A percentile compares a stretch with the other conserved stretches of the same genome.
Conservation (phyloP, 371 early-diverging fungal genomes). For the Smittium culicis region DNA sequence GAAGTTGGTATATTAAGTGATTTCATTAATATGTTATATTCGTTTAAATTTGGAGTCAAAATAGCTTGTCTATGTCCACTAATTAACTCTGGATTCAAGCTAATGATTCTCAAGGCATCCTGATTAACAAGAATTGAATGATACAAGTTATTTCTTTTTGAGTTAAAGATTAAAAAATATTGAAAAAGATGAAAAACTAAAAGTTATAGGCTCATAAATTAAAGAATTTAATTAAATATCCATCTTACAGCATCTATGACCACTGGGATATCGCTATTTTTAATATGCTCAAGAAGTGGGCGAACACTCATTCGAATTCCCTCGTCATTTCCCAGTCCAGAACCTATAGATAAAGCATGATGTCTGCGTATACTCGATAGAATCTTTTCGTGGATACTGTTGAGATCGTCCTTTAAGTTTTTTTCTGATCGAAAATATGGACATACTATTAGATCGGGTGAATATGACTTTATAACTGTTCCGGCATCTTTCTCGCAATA, state of each 20-base stretch:
- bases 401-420: background rate
- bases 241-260: slow-evolving; percentile 74
- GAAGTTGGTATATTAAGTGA: slow-evolving; percentile 35
- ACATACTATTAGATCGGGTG: slow-evolving; percentile 54
- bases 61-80: slow-evolving; percentile 58
- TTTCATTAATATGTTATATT: slow-evolving; percentile 68
- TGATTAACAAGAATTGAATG: too few species aligned
- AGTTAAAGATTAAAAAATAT: too few species aligned
- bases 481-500: slow-evolving; percentile 75
- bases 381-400: slow-evolving; percentile 33
- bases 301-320: slow-evolving; percentile 45
- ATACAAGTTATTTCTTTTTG: too few species aligned
- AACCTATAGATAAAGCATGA: slow-evolving; percentile 80
- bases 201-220: too few species aligned
- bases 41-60: slow-evolving; percentile 82
- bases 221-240: background rate
- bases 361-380: slow-evolving; percentile 45
- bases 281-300: slow-evolving; percentile 45
- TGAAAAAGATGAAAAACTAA: too few species aligned
- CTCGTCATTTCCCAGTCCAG: slow-evolving; percentile 73
- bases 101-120: slow-evolving; percentile 62
- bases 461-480: slow-evolving; percentile 55
- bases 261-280: slow-evolving; percentile 46
- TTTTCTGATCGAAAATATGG: slow-evolving; percentile 33
- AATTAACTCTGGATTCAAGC: slow-evolving; percentile 52